phyloP scores from a whole-genome alignment of 805 yeast species.

The Kodamaea nitidulidarum region DNA sequence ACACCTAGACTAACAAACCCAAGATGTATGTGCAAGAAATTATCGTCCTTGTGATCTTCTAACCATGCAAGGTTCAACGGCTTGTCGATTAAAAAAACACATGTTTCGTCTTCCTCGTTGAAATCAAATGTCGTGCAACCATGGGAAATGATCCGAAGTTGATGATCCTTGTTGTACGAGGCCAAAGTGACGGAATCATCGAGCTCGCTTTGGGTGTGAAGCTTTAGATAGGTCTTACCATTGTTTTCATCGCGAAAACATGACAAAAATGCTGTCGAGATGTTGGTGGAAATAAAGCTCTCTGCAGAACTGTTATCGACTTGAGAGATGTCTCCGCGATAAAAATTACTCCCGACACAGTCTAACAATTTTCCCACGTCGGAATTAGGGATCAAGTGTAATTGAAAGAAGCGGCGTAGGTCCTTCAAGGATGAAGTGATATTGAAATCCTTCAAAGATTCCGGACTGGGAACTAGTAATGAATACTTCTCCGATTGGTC shows the following conservation, averaged over 20 bases:
- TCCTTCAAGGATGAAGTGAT: constrained; percentile 40
- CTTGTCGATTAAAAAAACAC: constrained; percentile 62
- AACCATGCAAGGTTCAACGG: constrained; percentile 68
- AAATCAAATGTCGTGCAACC: constrained; percentile 51
- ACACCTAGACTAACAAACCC: constrained; percentile 66
- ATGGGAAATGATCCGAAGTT: constrained; percentile 53
- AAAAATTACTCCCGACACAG: constrained; percentile 37
- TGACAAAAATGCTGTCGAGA: constrained; percentile 38
- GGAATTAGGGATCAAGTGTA: constrained; percentile 66
- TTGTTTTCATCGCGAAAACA: constrained; percentile 22
- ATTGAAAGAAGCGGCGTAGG: constrained; percentile 51
- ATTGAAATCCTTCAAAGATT: constrained; percentile 51
- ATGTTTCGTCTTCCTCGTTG: constrained; percentile 29
- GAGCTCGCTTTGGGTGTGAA: constrained; percentile 10
- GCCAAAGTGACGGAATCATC: not conserved
- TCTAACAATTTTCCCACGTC: constrained; percentile 43
- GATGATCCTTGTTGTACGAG: constrained; percentile 49
- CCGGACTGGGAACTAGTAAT: constrained; percentile 65
- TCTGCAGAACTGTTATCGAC: not conserved
- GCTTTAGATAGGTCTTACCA: constrained; percentile 38
- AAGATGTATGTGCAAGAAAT: constrained; percentile 51
- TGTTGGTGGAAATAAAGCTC: constrained; percentile 32
- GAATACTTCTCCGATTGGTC: constrained; percentile 36
- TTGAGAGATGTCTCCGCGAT: constrained; percentile 2
- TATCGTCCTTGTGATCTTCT: constrained; percentile 35